Evolutionary conservation across 164 flowering plant species (phyloP), one percentile per base, ranked within the genome.

Genomic region (Saururus chinensis): DNA sequence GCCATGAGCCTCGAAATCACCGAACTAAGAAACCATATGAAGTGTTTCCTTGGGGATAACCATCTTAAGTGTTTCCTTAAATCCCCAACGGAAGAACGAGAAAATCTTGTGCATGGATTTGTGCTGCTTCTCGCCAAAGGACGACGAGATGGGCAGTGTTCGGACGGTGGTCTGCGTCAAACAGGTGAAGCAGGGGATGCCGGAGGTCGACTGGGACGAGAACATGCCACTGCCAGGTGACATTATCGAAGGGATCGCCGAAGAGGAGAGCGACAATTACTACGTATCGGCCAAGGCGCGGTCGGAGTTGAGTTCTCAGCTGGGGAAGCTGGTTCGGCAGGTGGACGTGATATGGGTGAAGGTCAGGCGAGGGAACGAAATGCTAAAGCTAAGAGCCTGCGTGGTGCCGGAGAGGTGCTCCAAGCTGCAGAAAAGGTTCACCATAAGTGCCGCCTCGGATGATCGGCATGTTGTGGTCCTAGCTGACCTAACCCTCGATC

Each of bases 201-300:
- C 70, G 0, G 82, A 77, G 19, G 56, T 8, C 19, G 80, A 81
- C 25, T 81, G 87, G 90, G 78, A 78, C 17, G 90, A 77, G 66
- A 74, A 61, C 69, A 82, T 85, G 87, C 83, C 84, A 20, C 66
- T 84, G 66, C 88, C 87, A 0, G 84, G 90, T 30, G 89, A 82
- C 61, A 75, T 82, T 23, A 76, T 84, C 21, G 80, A 77, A 74
- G 86, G 84, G 11, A 57, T 82, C 19, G 75, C 75, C 0, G 72
- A 70, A 25, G 56, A 60, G 17, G 76, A 64, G 23, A 62, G 26
- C 7, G 75, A 73, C 0, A 79, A 75, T 40, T 56, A 56, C 6
- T 75, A 79, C 54, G 40, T 74, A 5, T 14, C 57, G 40, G 66
- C 67, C 10, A 80, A 73, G 41, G 77, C 56, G 9, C 72, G 67